phyloP scores from a whole-genome alignment of 805 yeast genomes.

The Suhomyces prunicola region DNA sequence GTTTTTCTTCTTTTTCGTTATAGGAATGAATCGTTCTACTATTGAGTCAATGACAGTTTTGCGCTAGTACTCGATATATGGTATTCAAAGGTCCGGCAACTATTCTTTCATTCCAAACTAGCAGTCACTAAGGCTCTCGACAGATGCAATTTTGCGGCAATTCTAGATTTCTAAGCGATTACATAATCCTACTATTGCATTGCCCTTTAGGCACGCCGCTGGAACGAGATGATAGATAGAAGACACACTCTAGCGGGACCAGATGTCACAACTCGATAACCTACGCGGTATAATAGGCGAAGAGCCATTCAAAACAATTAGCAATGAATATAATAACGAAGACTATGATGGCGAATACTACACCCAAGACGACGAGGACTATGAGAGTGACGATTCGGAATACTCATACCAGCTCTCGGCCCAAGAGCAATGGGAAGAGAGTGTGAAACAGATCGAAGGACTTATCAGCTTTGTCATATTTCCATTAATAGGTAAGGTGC shows the following conservation, averaged over 20 bases:
- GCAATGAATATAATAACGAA: conserved; percentile 2
- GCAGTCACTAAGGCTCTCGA: neutral
- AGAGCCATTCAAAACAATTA: neutral
- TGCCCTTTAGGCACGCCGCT: neutral
- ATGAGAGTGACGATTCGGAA: conserved; percentile 8
- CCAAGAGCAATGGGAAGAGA: conserved; percentile 73
- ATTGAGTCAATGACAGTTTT: no score
- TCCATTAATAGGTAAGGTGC: conserved; percentile 63
- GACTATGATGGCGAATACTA: conserved; percentile 9
- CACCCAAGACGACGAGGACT: conserved; percentile 10
- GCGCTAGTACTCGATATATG: no score
- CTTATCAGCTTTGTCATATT: conserved; percentile 56
- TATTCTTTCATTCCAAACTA: no score
- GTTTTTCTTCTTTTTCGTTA: no score
- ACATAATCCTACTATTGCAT: neutral
- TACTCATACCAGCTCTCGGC: conserved; percentile 40
- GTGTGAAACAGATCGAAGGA: conserved; percentile 55
- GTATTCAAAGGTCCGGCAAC: no score
- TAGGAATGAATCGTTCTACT: no score
- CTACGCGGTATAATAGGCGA: conserved; percentile 5
- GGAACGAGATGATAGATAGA: neutral
- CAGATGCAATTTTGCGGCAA: neutral
- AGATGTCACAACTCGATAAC: conserved; percentile 8
- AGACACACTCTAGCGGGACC: neutral
- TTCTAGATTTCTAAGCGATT: neutral